These are phyloP conservation scores for Rhododendron vialii DNA, from an alignment of 148 eudicot genomes.

Conservation along the genomic window DNA sequence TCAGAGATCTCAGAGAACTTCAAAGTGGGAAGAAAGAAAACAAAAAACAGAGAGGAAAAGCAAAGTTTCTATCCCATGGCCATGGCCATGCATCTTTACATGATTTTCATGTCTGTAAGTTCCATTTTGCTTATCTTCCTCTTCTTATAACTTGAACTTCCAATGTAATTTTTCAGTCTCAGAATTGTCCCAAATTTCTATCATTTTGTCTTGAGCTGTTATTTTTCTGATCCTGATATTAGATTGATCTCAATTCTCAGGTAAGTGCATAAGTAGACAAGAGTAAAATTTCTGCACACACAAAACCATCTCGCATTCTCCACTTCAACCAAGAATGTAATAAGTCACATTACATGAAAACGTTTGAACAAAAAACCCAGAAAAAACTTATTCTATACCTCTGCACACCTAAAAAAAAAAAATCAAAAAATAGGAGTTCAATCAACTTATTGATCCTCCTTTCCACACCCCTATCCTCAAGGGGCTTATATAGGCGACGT, in stretches of 20 bases:
- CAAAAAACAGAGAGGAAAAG: not conserved
- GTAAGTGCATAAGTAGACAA: not conserved
- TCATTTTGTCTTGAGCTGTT: not conserved
- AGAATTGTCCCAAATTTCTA: not conserved
- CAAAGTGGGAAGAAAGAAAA: not conserved
- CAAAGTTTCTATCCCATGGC: constrained; percentile 3
- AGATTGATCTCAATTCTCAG: not conserved
- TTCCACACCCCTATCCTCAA: constrained; percentile 32
- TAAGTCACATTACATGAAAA: constrained; percentile 45
- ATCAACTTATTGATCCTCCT: constrained; percentile 46
- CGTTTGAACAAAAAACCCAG: constrained; percentile 26
- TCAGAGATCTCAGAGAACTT: constrained; percentile 8
- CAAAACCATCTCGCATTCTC: constrained; percentile 26
- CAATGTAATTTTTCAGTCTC: not conserved
- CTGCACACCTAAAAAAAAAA: constrained; percentile 37
- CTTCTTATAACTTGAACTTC: not conserved
- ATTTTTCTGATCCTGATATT: not conserved
- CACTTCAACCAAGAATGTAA: constrained; percentile 17
- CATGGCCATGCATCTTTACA: not conserved
- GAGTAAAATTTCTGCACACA: constrained; percentile 22
- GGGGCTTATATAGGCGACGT: constrained; percentile 46
- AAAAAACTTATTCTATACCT: constrained; percentile 40
- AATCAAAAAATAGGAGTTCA: constrained; percentile 35
- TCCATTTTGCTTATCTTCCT: not conserved
- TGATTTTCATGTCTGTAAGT: constrained; percentile 10